These are phyloP conservation scores for Gynochthodes officinalis DNA, from an alignment of 257 asterid species.

Conservation along the genomic window DNA sequence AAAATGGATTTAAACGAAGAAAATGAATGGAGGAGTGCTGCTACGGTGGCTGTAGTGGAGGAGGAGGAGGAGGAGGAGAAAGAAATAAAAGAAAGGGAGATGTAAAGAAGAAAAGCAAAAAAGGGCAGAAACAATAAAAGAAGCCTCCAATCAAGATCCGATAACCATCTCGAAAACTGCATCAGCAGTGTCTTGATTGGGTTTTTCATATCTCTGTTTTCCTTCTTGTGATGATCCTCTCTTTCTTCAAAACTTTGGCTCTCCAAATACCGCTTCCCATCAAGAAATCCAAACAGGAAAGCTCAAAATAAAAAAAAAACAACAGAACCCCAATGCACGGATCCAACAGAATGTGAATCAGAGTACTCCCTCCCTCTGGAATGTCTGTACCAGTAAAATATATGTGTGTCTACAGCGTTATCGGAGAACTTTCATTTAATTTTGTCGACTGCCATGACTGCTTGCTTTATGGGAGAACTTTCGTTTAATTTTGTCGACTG, in stretches of 20 bases:
- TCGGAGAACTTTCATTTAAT: no score
- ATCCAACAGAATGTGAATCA: background rate
- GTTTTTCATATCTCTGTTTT: conserved; percentile 27
- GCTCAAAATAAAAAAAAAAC: background rate
- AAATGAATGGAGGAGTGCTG: conserved; percentile 10
- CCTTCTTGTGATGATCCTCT: background rate
- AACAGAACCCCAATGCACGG: background rate
- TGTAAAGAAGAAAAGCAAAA: conserved; percentile 42
- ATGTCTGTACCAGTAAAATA: no score
- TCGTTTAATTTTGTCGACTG: no score
- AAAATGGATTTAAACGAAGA: conserved; percentile 56
- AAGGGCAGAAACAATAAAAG: conserved; percentile 51
- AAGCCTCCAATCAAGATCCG: conserved; percentile 63
- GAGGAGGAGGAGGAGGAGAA: conserved; percentile 27
- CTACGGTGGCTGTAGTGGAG: background rate
- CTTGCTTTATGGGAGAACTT: no score
- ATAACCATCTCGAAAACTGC: conserved; percentile 38
- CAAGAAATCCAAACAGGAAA: background rate
- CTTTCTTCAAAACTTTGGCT: background rate
- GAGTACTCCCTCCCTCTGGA: no score
- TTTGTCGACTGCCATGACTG: no score
- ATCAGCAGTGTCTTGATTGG: conserved; percentile 38
- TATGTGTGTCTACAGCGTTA: no score
- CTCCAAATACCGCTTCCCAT: background rate
- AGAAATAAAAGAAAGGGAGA: conserved; percentile 48